phyloP scores from a whole-genome alignment of 257 asterid genomes.

The Paraleonurus japonicus region DNA sequence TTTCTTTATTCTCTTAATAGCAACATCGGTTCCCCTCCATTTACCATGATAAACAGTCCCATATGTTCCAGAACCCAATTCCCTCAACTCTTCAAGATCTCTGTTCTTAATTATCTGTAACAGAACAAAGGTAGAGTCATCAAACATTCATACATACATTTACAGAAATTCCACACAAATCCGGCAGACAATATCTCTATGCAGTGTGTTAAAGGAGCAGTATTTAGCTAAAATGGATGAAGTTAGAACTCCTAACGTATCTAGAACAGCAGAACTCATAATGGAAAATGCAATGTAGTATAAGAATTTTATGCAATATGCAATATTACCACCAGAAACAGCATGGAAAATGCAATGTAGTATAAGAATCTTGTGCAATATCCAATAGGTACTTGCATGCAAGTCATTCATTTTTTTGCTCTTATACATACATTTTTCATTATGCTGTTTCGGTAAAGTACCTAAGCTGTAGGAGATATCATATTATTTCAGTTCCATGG shows the following conservation, averaged over 20 bases:
- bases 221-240: neutral
- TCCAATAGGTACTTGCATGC: neutral
- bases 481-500: neutral
- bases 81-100: conserved; percentile 94
- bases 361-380: neutral
- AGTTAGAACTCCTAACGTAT: conserved; percentile 4
- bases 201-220: conserved; percentile 3
- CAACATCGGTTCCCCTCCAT: conserved; percentile 97
- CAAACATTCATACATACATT: neutral
- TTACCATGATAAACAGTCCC: conserved; percentile 97
- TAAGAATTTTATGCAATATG: neutral
- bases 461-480: conserved; percentile 17
- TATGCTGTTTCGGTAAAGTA: neutral
- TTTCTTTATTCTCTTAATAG: conserved; percentile 88
- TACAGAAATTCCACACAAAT: conserved; percentile 6
- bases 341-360: neutral
- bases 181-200: neutral
- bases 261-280: neutral
- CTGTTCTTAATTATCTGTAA: conserved; percentile 68
- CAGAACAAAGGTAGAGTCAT: conserved; percentile 18
- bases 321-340: neutral
- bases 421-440: neutral
- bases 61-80: conserved; percentile 92
- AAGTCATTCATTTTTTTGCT: neutral
- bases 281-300: neutral